These are phyloP conservation scores for Bipolaris oryzae DNA, from an alignment of 2,329 filamentous ascomycete genomes.

Conservation along the genomic window DNA sequence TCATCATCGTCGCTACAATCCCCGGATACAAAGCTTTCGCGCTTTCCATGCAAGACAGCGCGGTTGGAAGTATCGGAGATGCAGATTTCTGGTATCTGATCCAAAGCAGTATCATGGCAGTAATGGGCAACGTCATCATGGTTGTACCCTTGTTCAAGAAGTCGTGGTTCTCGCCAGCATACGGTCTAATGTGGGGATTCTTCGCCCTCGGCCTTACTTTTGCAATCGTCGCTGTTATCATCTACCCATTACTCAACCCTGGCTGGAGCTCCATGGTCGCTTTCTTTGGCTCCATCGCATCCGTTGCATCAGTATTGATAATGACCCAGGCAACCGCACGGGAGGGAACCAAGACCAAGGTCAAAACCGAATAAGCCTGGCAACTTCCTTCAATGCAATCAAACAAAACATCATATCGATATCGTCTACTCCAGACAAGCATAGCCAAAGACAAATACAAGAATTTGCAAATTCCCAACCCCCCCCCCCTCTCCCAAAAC, in stretches of 20 bases:
- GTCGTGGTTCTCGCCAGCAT: not conserved
- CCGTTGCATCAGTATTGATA: not conserved
- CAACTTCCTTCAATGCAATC: no score
- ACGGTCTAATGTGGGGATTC: not conserved
- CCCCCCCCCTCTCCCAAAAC: no score
- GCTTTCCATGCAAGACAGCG: not conserved
- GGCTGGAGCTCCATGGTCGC: not conserved
- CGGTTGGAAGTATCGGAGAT: not conserved
- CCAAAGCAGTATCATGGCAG: not conserved
- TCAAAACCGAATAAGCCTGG: not conserved
- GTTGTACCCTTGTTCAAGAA: not conserved
- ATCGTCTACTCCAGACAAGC: no score
- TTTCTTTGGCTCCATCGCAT: not conserved
- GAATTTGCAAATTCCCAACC: no score
- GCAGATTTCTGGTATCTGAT: conserved; percentile 1
- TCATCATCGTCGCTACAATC: not conserved
- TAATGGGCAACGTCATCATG: not conserved
- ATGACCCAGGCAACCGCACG: not conserved
- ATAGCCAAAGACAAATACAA: not conserved
- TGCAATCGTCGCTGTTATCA: not conserved
- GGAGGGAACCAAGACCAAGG: not conserved
- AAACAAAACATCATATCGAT: no score
- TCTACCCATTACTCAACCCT: not conserved
- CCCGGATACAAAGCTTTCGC: not conserved
- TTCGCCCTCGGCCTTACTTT: not conserved